Base-by-base conservation (phyloP, 164 flowering plant genomes). In the Taxillus chinensis region DNA sequence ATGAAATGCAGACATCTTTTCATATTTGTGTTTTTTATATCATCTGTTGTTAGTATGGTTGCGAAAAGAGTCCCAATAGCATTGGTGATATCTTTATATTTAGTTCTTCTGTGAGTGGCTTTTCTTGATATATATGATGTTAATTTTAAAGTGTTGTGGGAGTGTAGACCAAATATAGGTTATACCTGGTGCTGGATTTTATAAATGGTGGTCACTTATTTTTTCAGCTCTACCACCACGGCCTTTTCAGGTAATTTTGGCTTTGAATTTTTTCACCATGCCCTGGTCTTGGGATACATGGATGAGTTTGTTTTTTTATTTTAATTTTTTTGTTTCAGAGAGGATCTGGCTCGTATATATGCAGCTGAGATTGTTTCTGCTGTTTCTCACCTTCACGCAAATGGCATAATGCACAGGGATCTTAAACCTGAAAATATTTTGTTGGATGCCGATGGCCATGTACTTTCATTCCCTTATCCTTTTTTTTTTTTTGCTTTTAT, bases 371-470 rank as follows among this genome's bases (percentile, higher is more conserved):
- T 89, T 72, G 86, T 86, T 56, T 85, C 89, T 61, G 96, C 93
- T 6, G 96, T 89, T 15, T 75, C 87, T 64, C 93, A 87, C 59
- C 90, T 89, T 41, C 96, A 89, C 68, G 75, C 77, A 17, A 83
- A 82, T 69, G 93, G 93, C 15, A 84, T 89, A 62, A 87, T 89
- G 96, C 93, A 89, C 55, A 77, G 96, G 73, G 96, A 89, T 74
- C 85, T 91, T 16, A 86, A 91, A 74, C 97, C 96, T 61, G 96
- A 87, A 75, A 89, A 89, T 68, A 80, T 89, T 48, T 77, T 89
- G 45, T 66, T 89, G 40, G 96, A 84, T 80, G 86, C 77, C 14
- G 89, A 89, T 75, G 91, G 93, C 67, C 89, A 85, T 73, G 90
- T 86, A 78, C 27, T 27, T 8, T 40, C 54, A 62, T 45, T 16